phyloP scores from a whole-genome alignment of 257 asterid species.

The Penstemon eatonii region DNA sequence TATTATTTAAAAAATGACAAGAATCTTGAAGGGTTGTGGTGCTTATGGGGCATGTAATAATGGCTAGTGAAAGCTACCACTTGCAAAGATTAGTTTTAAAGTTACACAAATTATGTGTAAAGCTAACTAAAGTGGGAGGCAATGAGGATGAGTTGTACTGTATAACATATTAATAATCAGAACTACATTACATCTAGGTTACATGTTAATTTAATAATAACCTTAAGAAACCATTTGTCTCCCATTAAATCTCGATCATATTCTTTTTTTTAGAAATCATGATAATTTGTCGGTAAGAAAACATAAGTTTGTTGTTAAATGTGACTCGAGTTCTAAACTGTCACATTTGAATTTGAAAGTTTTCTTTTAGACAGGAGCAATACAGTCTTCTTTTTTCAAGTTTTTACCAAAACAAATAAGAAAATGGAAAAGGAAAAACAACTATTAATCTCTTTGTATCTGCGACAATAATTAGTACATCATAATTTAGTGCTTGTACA shows the following conservation, averaged over 20 bases:
- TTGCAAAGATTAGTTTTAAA: conserved; percentile 35
- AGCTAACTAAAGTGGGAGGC: conserved; percentile 45
- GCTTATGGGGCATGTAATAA: conserved; percentile 72
- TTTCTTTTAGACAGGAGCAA: no score
- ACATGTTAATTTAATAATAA: conserved; percentile 30
- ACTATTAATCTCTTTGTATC: no score
- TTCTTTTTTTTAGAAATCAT: no score
- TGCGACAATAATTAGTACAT: no score
- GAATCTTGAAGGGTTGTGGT: conserved; percentile 46
- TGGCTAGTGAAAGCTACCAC: conserved; percentile 55
- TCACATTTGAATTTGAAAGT: no score
- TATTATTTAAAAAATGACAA: conserved; percentile 25
- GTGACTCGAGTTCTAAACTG: no score
- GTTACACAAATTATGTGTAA: conserved; percentile 42
- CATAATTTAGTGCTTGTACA: no score
- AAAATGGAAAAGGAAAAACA: no score
- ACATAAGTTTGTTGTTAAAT: no score
- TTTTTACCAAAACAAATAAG: no score
- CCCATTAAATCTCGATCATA: conserved; percentile 12
- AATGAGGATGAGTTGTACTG: conserved; percentile 29
- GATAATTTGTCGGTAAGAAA: no score
- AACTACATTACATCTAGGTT: conserved; percentile 33
- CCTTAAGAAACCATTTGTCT: conserved; percentile 4
- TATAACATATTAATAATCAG: conserved; percentile 27
- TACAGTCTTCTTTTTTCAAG: no score